phyloP scores from a whole-genome alignment of 2,329 filamentous ascomycete species.

The Colletotrichum australisinense region DNA sequence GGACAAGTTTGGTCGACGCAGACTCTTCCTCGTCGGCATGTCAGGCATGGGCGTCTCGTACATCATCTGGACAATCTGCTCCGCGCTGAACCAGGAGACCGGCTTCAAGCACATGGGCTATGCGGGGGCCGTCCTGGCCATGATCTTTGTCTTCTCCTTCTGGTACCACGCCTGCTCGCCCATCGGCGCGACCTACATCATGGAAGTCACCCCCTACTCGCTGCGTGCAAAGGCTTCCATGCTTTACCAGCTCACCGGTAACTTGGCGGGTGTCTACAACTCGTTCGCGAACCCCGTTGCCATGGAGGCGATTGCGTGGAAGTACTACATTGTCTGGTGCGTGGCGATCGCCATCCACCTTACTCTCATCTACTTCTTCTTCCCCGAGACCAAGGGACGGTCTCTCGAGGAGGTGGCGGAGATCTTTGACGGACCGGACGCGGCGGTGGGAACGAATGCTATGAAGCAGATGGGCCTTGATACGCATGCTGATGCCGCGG shows the following conservation, averaged over 20 bases:
- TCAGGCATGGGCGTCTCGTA: slow-evolving; percentile 51
- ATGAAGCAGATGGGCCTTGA: background rate
- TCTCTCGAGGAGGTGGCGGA: slow-evolving; percentile 3
- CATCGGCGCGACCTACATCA: slow-evolving; percentile 52
- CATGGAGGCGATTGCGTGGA: slow-evolving; percentile 50
- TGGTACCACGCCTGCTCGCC: slow-evolving; percentile 52
- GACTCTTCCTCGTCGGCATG: slow-evolving; percentile 51
- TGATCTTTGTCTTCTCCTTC: slow-evolving; percentile 57
- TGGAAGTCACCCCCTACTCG: slow-evolving; percentile 37
- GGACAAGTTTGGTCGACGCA: slow-evolving; percentile 55
- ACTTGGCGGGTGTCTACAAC: slow-evolving; percentile 40
- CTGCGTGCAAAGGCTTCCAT: slow-evolving; percentile 38
- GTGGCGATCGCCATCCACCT: slow-evolving; percentile 43
- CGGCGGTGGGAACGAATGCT: background rate
- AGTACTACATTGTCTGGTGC: slow-evolving; percentile 53
- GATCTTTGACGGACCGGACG: slow-evolving; percentile 7
- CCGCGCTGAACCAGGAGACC: slow-evolving; percentile 42
- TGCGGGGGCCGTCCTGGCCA: slow-evolving; percentile 58
- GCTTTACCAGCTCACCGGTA: slow-evolving; percentile 35
- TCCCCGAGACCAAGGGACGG: slow-evolving; percentile 43
- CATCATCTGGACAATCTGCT: slow-evolving; percentile 52
- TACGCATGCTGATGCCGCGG: background rate
- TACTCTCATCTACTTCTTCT: slow-evolving; percentile 48
- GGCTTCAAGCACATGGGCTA: slow-evolving; percentile 39
- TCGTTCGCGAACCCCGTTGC: slow-evolving; percentile 51